These are phyloP conservation scores for Septoria linicola DNA, from an alignment of 2,329 filamentous ascomycete species.

Conservation along the genomic window DNA sequence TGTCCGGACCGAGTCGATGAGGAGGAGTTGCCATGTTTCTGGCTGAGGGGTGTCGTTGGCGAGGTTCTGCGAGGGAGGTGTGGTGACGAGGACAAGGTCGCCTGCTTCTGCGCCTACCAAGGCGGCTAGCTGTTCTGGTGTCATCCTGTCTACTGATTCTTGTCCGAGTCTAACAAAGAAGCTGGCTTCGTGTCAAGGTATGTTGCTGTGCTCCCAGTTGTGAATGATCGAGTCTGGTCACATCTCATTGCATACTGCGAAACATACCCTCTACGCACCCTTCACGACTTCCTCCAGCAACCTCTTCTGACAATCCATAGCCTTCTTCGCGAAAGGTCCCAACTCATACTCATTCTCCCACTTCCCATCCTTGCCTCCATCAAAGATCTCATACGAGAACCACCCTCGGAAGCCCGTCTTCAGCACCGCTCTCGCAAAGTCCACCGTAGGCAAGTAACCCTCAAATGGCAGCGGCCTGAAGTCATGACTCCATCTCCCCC, in stretches of 20 bases:
- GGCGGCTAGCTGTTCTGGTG: background rate
- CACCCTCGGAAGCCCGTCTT: constrained; percentile 65
- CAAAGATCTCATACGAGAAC: constrained; percentile 71
- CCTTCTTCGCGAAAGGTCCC: constrained; percentile 39
- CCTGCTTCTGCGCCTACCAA: background rate
- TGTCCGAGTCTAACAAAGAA: no score
- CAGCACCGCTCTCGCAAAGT: constrained; percentile 65
- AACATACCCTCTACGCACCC: no score
- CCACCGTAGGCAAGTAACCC: constrained; percentile 67
- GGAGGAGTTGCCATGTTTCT: constrained; percentile 1
- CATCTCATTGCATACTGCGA: no score
- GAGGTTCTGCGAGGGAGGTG: background rate
- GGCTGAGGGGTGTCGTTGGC: background rate
- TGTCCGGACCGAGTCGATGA: background rate
- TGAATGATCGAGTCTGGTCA: no score
- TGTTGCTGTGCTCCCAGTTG: background rate
- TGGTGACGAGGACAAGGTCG: constrained; percentile 3
- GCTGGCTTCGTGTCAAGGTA: no score
- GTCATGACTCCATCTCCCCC: constrained; percentile 69
- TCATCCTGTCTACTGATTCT: background rate
- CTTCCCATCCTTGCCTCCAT: constrained; percentile 56
- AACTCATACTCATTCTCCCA: constrained; percentile 51
- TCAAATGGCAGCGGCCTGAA: constrained; percentile 68
- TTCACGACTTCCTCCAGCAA: constrained; percentile 39
- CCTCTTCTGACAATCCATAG: constrained; percentile 36